A percentile compares a stretch with the other conserved stretches of the same genome.
Conservation (phyloP, 805 yeast species). For the Candida takata region DNA sequence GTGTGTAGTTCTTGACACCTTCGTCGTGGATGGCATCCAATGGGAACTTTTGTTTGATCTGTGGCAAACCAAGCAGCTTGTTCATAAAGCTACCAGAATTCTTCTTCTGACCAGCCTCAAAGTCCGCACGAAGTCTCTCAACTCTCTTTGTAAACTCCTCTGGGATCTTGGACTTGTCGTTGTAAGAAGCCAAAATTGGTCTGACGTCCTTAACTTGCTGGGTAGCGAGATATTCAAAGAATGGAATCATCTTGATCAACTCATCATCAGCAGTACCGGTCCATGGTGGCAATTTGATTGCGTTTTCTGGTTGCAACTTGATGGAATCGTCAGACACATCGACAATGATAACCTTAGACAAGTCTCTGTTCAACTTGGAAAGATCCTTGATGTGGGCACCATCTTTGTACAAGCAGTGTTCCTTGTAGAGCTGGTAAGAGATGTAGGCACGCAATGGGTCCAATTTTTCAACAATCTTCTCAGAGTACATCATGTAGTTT, state of each 20-base stretch:
- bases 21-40: constrained; percentile 85
- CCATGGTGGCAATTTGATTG: constrained; percentile 84
- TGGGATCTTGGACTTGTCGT: constrained; percentile 58
- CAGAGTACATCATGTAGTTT: constrained; percentile 79
- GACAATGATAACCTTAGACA: constrained; percentile 68
- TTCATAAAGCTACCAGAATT: constrained; percentile 46
- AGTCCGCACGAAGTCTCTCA: constrained; percentile 60
- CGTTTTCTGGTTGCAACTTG: constrained; percentile 87
- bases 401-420: constrained; percentile 79
- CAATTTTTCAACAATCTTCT: constrained; percentile 74
- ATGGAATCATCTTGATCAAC: constrained; percentile 76
- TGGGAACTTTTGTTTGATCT: constrained; percentile 47
- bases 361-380: constrained; percentile 83
- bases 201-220: constrained; percentile 83
- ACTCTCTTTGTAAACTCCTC: constrained; percentile 81
- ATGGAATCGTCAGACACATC: constrained; percentile 72
- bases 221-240: constrained; percentile 90
- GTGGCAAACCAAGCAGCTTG: constrained; percentile 57
- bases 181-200: constrained; percentile 71
- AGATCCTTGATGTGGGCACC: constrained; percentile 89
- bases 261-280: constrained; percentile 77
- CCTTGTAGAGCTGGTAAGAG: constrained; percentile 81
- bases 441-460: constrained; percentile 91
- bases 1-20: constrained; percentile 83
- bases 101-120: constrained; percentile 47